These are phyloP conservation scores for Bryum argenteum DNA, from an alignment of 225 moss, liverwort and hornwort species.

Conservation along the genomic window DNA sequence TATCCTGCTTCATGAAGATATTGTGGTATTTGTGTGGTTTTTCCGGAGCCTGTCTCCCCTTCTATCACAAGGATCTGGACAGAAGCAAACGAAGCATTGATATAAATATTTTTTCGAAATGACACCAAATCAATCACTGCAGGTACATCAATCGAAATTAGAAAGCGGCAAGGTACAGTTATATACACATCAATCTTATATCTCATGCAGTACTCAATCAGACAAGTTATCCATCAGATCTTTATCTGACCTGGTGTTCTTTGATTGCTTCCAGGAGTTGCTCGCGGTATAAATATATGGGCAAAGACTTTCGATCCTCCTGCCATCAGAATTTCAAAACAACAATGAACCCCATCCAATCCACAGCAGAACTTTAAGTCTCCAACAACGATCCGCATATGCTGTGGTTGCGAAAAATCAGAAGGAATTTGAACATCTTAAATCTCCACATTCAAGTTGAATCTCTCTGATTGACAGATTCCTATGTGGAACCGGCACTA, in stretches of 20 bases:
- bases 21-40: constrained; percentile 99
- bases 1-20: constrained; percentile 96
- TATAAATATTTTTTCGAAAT: background rate
- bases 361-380: background rate
- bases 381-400: background rate
- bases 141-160: constrained; percentile 14
- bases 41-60: constrained; percentile 98
- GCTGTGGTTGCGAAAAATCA: constrained; percentile 15
- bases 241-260: constrained; percentile 51
- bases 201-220: background rate
- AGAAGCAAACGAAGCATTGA: background rate
- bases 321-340: constrained; percentile 34
- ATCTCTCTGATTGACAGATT: constrained; percentile 13
- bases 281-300: constrained; percentile 60
- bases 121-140: constrained; percentile 5
- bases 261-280: constrained; percentile 52
- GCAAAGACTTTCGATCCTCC: constrained; percentile 70
- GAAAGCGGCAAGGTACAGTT: background rate
- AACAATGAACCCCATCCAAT: constrained; percentile 8
- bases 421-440: background rate
- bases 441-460: background rate
- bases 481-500: constrained; percentile 21
- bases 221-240: background rate
- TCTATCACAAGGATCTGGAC: constrained; percentile 84
- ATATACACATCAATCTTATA: background rate